Percentiles rank a stretch among this genome's conserved stretches.
phyloP scores from a whole-genome alignment of 2,329 filamentous ascomycete genomes.

The Clonostachys rhizophaga region DNA sequence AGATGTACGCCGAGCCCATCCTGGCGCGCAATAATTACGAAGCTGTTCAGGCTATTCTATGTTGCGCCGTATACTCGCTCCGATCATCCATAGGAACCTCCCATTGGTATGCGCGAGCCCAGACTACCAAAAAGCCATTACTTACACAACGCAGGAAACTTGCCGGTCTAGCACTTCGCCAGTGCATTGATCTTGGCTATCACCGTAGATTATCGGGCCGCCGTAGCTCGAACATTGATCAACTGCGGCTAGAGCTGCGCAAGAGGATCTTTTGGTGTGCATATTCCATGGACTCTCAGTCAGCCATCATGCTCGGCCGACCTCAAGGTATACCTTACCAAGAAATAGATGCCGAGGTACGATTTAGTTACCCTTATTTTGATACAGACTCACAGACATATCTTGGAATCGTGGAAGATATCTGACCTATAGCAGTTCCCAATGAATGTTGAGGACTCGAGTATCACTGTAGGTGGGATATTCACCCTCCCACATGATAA shows the following conservation, averaged over 20 bases:
- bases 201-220: slow-evolving; percentile 8
- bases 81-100: slow-evolving; percentile 16
- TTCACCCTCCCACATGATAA: background rate
- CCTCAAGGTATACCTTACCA: slow-evolving; percentile 1
- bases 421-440: background rate
- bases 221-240: background rate
- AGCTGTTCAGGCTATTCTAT: slow-evolving; percentile 22
- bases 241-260: slow-evolving; percentile 2
- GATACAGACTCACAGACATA: background rate
- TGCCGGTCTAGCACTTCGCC: slow-evolving; percentile 17
- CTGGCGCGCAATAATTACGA: slow-evolving; percentile 16
- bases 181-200: slow-evolving; percentile 22
- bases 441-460: background rate
- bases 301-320: slow-evolving; percentile 2
- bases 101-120: slow-evolving; percentile 7
- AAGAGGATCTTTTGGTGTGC: slow-evolving; percentile 7
- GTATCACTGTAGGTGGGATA: background rate
- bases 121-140: slow-evolving; percentile 1
- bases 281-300: slow-evolving; percentile 3
- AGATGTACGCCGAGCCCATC: slow-evolving; percentile 10
- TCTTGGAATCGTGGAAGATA: background rate
- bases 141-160: slow-evolving; percentile 12
- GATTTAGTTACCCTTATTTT: background rate
- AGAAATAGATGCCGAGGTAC: background rate
- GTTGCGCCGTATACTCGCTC: slow-evolving; percentile 21